Base-by-base conservation (phyloP, 371 early-diverging fungal genomes). In the Apophysomyces trapeziformis region DNA sequence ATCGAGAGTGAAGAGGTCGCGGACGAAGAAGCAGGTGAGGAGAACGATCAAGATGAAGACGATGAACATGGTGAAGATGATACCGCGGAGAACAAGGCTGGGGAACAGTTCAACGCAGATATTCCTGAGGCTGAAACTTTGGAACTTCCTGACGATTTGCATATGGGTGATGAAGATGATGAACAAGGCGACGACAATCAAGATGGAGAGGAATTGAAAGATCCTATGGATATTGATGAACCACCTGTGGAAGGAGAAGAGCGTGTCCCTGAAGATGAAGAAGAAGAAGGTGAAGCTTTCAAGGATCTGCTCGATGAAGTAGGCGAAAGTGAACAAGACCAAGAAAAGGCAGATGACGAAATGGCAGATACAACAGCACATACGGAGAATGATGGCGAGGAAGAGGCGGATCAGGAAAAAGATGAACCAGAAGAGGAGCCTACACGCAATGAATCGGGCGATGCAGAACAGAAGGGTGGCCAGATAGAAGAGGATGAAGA, bases 61-160 rank as follows among this genome's bases (percentile, higher is more conserved):
- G 79, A 64, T 18, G 77, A 69, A 32, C 73, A 70, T 11, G 76
- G 79, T 50, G 78, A 81, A 21, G 80, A 84, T 57, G 76, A 72
- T n/a, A 72, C 69, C 9, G 63, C 67, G 12, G 79, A 79, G 16
- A 85, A 86, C 21, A 77, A 77, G 16, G 68, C 86, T 47, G 85
- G 83, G 16, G 85, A 84, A 57, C 75, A 81, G 54, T 73, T 88
- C 73, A 83, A 89, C 68, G 79, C 83, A 50, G 87, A 87, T 41
- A 83, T 86, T 26, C 85, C 87, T 59, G 87, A 85, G 67, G 83
- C 87, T 0, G 87, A 87, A 43, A 88, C 83, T 18, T 71, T 87
- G 38, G 87, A 89, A 9, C 61, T 84, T 44, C 87, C 85, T 59
- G 92, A 92, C 62, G 90, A 89, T 68, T 57, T 89, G 64, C 85